Percentiles rank a stretch among this genome's conserved stretches.
These are phyloP conservation scores for Melampsora larici-populina DNA, from an alignment of 1,284 basidiomycete genomes.

Conservation along the genomic window DNA sequence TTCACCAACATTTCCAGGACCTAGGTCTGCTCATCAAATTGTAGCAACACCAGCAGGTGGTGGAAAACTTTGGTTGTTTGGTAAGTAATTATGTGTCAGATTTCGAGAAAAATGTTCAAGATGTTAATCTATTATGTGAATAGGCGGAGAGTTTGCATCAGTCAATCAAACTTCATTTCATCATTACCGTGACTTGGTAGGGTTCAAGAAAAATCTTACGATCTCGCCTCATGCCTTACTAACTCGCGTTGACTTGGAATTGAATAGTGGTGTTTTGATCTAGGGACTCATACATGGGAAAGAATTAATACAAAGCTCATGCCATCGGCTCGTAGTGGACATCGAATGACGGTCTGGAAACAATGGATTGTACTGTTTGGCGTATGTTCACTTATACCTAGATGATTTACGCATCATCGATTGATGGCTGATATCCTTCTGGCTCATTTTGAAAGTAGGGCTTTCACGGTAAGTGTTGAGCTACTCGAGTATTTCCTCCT, in stretches of 20 bases:
- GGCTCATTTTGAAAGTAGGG: conserved; percentile 49
- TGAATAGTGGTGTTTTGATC: conserved; percentile 60
- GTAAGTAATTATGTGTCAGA: conserved; percentile 54
- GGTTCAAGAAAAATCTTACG: background rate
- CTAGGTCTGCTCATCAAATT: conserved; percentile 76
- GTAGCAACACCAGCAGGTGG: conserved; percentile 69
- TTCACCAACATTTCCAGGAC: conserved; percentile 75
- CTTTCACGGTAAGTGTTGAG: conserved; percentile 45
- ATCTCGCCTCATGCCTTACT: too few species aligned
- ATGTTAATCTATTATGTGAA: conserved; percentile 1
- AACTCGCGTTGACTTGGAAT: too few species aligned
- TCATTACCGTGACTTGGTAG: conserved; percentile 74
- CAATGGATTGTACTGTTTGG: conserved; percentile 81
- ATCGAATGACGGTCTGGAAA: conserved; percentile 89
- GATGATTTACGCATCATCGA: conserved; percentile 46
- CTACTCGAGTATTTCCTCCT: background rate
- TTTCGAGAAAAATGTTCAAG: background rate
- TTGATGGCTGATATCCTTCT: conserved; percentile 48
- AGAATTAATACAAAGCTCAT: conserved; percentile 79
- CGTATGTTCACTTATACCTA: conserved; percentile 56
- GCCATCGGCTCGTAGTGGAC: conserved; percentile 78
- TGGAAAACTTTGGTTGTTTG: conserved; percentile 79
- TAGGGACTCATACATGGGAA: conserved; percentile 75
- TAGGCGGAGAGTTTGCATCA: conserved; percentile 80
- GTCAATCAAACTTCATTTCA: conserved; percentile 82